A percentile compares a stretch with the other conserved stretches of the same genome.
phyloP scores from a whole-genome alignment of 768 basidiomycete species.

The Mycena sanguinolenta region DNA sequence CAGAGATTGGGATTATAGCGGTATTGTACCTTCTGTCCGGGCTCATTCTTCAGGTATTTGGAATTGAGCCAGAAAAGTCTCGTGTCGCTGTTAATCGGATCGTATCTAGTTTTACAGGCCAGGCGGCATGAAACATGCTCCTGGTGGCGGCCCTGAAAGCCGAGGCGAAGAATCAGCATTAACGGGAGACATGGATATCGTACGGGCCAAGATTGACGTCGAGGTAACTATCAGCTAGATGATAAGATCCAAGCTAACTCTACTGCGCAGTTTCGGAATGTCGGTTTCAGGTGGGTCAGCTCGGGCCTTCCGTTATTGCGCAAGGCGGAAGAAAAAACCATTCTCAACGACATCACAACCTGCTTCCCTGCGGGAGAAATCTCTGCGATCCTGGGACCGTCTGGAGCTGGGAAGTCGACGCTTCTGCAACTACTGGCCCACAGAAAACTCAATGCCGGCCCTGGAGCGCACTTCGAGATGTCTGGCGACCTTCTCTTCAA shows the following conservation, averaged over 20 bases:
- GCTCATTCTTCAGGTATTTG: constrained; percentile 30
- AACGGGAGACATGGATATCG: constrained; percentile 37
- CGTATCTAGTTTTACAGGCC: constrained; percentile 29
- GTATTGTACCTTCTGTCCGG: constrained; percentile 43
- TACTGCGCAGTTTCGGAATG: constrained; percentile 24
- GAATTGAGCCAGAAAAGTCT: too few relatives aligned
- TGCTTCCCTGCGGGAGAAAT: constrained; percentile 38
- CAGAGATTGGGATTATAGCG: constrained; percentile 45
- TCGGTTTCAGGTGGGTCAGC: constrained; percentile 36
- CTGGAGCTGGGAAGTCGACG: constrained; percentile 36
- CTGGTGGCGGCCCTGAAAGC: constrained; percentile 9
- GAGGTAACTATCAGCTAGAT: constrained; percentile 16
- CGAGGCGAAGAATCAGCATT: constrained; percentile 32
- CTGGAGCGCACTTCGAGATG: constrained; percentile 35
- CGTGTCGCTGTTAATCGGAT: neutral
- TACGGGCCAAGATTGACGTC: constrained; percentile 33
- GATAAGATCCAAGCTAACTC: neutral
- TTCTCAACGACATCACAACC: constrained; percentile 33
- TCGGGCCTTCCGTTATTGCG: constrained; percentile 30
- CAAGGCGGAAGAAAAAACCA: constrained; percentile 28
- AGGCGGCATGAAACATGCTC: constrained; percentile 36
- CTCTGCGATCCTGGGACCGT: constrained; percentile 34
- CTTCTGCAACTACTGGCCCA: constrained; percentile 34
- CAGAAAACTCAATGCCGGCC: constrained; percentile 34
- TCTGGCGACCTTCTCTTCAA: constrained; percentile 38